Percentiles rank a stretch among this genome's conserved stretches.
These are phyloP conservation scores for Hamamelis virginiana DNA, from an alignment of 164 flowering plant genomes.

Conservation along the genomic window DNA sequence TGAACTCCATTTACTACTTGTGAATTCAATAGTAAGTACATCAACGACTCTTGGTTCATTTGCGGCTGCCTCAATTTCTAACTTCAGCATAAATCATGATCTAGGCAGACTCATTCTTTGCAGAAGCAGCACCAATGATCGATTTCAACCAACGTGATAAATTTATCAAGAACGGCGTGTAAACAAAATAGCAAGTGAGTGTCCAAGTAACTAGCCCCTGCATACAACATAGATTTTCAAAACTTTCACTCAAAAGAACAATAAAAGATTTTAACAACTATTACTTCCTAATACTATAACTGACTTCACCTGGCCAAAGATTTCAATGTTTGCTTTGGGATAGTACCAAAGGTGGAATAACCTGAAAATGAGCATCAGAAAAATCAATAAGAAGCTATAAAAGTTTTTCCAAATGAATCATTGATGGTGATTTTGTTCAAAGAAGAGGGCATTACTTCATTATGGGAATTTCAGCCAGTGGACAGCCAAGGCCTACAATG, in stretches of 20 bases:
- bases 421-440: neutral
- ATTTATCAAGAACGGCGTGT: slow-evolving; percentile 69
- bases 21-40: too few species aligned
- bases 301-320: slow-evolving; percentile 69
- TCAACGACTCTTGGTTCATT: too few species aligned
- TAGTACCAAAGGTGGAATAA: slow-evolving; percentile 80
- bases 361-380: slow-evolving; percentile 35
- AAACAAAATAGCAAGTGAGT: slow-evolving; percentile 80
- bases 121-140: slow-evolving; percentile 12
- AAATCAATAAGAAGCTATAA: neutral
- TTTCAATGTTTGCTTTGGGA: slow-evolving; percentile 68
- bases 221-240: slow-evolving; percentile 7
- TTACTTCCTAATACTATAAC: neutral
- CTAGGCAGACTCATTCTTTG: slow-evolving; percentile 11
- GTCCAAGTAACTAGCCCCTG: slow-evolving; percentile 90
- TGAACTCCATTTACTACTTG: too few species aligned
- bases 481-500: slow-evolving; percentile 70
- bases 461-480: slow-evolving; percentile 84
- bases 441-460: slow-evolving; percentile 54
- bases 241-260: neutral
- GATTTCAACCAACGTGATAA: slow-evolving; percentile 71
- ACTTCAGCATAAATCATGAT: too few species aligned
- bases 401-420: neutral
- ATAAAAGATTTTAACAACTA: neutral
- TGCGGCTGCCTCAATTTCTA: too few species aligned